Evolutionary conservation across 1,284 basidiomycete genomes (phyloP), one percentile per base, ranked within the genome.

Genomic region (Trichosporon sp.): DNA sequence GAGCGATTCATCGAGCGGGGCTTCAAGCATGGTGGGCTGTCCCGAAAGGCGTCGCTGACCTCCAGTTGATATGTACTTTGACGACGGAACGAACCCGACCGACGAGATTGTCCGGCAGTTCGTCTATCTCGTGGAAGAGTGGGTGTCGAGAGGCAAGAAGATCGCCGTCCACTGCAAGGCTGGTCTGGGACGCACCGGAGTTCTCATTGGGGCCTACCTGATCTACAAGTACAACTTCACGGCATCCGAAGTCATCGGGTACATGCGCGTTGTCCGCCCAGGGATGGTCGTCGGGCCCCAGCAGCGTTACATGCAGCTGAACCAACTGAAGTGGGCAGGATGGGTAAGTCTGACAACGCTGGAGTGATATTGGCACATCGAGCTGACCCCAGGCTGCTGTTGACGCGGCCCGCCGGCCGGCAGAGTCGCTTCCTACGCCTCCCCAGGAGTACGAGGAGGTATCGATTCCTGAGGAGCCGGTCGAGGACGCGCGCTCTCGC

Each of bases 141-240:
- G 91, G 32, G 89, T 98, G 64, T 83, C 74, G 80, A n/a, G 91
- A 89, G 44, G 92, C 90, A 65, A 73, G 27, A 92, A 90, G 60
- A 90, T 97, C 27, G 93, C 94, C 53, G 90, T 95, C 73, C 92
- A 94, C 83, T 92, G 93, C 71, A 82, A 82, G 73, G 79, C 82
- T 4, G 82, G 82, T 15, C 69, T 83, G 4, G 82, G 82, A 11
- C 67, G 82, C 35, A 83, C 82, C 0, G 96, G 97, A 3, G 96
- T 95, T 3, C 86, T 99, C 71, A 96, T 99, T 72, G 95, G 95
- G 64, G 97, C 97, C 2, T 99, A 98, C 85, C 87, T 99, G 68
- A 92, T 98, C 75, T 99, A 97, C 92, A 98, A 97, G 84, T 95
- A 98, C 78, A 92, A 92, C n/a, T 99, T 99, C 80, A 94, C 94